Evolutionary conservation across 1,284 basidiomycete genomes (phyloP).

Genomic region (Omphalotus olearius): DNA sequence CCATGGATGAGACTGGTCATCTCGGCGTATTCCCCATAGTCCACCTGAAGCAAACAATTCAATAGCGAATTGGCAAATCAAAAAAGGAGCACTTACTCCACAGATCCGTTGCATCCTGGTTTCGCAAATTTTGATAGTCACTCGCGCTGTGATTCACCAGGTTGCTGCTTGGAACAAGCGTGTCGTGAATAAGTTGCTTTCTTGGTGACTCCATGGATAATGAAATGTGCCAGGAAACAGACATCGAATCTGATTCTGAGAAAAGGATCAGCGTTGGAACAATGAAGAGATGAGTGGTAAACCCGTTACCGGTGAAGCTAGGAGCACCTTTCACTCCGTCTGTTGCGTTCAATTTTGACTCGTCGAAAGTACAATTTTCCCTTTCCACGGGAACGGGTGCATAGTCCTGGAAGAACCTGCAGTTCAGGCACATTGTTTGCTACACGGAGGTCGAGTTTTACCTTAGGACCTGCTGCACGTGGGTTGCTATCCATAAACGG

Average conservation of each 20-base stretch:
- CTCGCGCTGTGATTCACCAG: conserved; percentile 18
- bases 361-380: conserved; percentile 17
- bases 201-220: conserved; percentile 21
- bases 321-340: not conserved
- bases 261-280: not conserved
- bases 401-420: conserved; percentile 24
- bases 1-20: not conserved
- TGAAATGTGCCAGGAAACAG: conserved; percentile 26
- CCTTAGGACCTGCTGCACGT: conserved; percentile 23
- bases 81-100: conserved; percentile 17
- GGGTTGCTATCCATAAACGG: conserved; percentile 21
- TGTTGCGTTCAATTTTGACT: not conserved
- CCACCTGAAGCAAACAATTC: not conserved
- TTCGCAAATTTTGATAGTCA: conserved; percentile 15
- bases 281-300: not conserved
- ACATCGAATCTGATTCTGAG: conserved; percentile 19
- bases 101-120: conserved; percentile 19
- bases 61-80: not conserved
- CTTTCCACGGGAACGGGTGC: conserved; percentile 25
- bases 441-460: conserved; percentile 3
- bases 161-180: not conserved
- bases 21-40: conserved; percentile 4
- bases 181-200: conserved; percentile 16
- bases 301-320: not conserved
- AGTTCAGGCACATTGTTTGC: not conserved